Evolutionary conservation across 2,329 filamentous ascomycete species (phyloP), one percentile per base, ranked within the genome.

Genomic region (Endocalyx cinctus): DNA sequence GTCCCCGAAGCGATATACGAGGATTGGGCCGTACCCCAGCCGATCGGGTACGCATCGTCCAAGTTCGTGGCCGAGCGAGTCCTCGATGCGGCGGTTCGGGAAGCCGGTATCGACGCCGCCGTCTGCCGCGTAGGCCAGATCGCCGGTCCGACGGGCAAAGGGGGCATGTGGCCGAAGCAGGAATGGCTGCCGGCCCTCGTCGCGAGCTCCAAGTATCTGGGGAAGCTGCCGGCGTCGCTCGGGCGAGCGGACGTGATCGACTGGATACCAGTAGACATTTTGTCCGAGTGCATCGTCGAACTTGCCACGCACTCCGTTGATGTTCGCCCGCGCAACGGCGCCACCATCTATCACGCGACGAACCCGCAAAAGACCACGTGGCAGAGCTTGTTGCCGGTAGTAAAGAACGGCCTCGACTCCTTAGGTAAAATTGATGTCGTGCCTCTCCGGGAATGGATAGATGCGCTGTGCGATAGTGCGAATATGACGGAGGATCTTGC

Each of bases 101-200:
- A 27, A 13, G 28, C 31, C 14, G 12, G 22, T 4, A 29, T 38
- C 8, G 29, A 32, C 12, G 17, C 29, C 11, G 6, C 31, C 8
- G 33, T 41, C 18, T 34, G 27, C 17, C 39, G 35, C 7, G 27
- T 41, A 10, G 39, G 39, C 6, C 32, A 35, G 14, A 35, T 41
- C 10, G 34, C 31, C 17, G 35, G 35, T 18, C 34, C 39, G 13
- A 31, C 22, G 10, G 30, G 19, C 7, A 35, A 31, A 8, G 19
- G 26, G 5, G 39, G 39, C 10, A 26, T 27, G 8, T 41, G 39
- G 39, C 38, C 35, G 15, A 29, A 31, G 3, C 28, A 25, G n/a
- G 39, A 41, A 25, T 41, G 39, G 39, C 29, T 41, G 17, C 39
- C 39, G 16, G 29, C 35, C 5, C 30, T 43, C 13, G 34, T 43